Evolutionary conservation across 202 grass and related monocot species (phyloP), one percentile per base, ranked within the genome.

Genomic region (Zizania palustris): DNA sequence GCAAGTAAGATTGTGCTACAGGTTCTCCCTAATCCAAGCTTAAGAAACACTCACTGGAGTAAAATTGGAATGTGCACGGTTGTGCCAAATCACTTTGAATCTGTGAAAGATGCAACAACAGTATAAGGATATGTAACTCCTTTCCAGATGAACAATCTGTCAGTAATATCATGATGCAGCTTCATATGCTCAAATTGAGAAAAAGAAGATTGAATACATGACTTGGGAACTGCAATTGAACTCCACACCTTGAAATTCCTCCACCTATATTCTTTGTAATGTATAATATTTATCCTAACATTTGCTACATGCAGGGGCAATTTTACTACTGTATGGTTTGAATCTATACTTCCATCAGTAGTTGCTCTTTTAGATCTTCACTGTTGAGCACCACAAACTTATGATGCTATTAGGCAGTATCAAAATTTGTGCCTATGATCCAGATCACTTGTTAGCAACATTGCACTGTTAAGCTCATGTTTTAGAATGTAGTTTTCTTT

Each of bases 1-100:
- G 33, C 59, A 85, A 87, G 67, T 16, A 80, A 93, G 72, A 79
- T 85, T 86, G 70, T 93, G 75, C 60, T 86, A 82, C 91, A 90
- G 87, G 85, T 93, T 86, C 48, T 73, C 44, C 50, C 28, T 86
- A 83, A 86, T 73, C 43, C 74, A 83, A 73, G 83, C 60, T 71
- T 90, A 86, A 75, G 48, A 83, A 79, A 79, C 54, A 83, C 21
- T 69, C 33, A 69, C 15, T 70, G 79, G 74, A 79, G 79, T 78
- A 83, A 75, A 77, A 82, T 60, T 82, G 77, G 83, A 90, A 85
- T 33, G 45, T 64, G 12, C 61, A 71, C 11, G 5, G 36, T 61
- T 76, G 45, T 45, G 55, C 43, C 4, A 41, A 72, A 78, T 78
- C 36, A 45, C 35, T 83, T 63, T 79, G 62, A 78, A 85, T 45